Evolutionary conservation across 306 rosid genomes (phyloP).

Genomic region (Ceratonia siliqua): DNA sequence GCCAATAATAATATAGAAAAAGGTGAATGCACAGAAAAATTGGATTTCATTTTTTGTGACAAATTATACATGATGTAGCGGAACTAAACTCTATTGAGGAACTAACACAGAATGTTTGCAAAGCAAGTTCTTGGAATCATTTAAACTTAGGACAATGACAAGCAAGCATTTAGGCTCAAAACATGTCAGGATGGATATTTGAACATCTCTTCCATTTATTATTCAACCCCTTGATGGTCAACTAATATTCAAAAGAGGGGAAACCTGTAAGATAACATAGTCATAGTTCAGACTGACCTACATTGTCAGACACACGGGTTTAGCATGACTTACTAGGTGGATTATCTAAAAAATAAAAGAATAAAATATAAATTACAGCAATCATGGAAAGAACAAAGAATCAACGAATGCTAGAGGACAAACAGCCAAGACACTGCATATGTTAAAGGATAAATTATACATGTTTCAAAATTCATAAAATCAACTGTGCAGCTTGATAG

Average conservation of each 20-base stretch:
- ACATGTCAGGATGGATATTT: neutral
- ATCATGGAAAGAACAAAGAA: neutral
- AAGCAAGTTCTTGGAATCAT: neutral
- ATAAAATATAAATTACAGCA: neutral
- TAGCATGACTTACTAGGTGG: neutral
- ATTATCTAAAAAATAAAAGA: neutral
- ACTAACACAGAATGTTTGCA: neutral
- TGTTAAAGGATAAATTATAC: conserved; percentile 1
- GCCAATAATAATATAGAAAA: conserved; percentile 13
- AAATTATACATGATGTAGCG: neutral
- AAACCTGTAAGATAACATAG: neutral
- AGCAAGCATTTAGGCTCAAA: neutral
- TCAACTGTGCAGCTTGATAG: conserved; percentile 10
- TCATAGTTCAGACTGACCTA: neutral
- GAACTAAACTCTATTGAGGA: neutral
- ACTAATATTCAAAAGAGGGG: neutral
- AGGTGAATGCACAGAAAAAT: neutral
- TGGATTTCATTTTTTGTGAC: neutral
- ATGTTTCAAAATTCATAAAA: conserved; percentile 3
- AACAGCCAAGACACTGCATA: conserved; percentile 20
- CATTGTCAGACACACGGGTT: neutral
- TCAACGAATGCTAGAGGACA: neutral
- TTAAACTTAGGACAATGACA: neutral
- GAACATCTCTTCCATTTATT: conserved; percentile 11
- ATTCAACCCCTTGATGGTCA: conserved; percentile 2